A percentile compares a stretch with the other conserved stretches of the same genome.
Evolutionary conservation across 768 basidiomycete genomes (phyloP).

Genomic region (Candolleomyces efflorescens): DNA sequence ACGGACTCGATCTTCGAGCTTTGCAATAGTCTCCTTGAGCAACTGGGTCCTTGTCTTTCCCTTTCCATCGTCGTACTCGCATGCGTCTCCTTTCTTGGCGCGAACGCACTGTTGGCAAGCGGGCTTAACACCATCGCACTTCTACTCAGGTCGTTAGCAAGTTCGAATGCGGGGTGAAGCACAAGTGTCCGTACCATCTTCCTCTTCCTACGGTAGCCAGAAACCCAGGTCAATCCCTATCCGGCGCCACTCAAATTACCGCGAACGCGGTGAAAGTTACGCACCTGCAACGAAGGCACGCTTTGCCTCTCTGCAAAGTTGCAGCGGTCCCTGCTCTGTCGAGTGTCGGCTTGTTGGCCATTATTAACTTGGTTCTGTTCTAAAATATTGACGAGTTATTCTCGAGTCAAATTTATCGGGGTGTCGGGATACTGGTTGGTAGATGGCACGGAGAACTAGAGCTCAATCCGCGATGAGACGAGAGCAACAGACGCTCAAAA

Average conservation of each 20-base stretch:
- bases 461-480: slow-evolving; percentile 19
- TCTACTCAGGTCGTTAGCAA: slow-evolving; percentile 34
- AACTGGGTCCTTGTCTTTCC: slow-evolving; percentile 79
- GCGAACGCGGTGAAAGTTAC: slow-evolving; percentile 13
- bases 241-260: slow-evolving; percentile 8
- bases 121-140: slow-evolving; percentile 75
- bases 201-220: slow-evolving; percentile 45
- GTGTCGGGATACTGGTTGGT: background rate
- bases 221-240: slow-evolving; percentile 8
- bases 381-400: slow-evolving; percentile 22
- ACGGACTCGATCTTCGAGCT: slow-evolving; percentile 65
- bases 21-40: slow-evolving; percentile 70
- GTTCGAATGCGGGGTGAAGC: slow-evolving; percentile 2
- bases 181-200: slow-evolving; percentile 49
- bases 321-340: slow-evolving; percentile 28
- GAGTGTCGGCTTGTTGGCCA: slow-evolving; percentile 44
- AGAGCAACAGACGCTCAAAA: slow-evolving; percentile 18
- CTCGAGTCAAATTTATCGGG: background rate
- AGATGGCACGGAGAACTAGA: background rate
- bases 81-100: slow-evolving; percentile 70
- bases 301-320: slow-evolving; percentile 64
- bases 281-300: slow-evolving; percentile 70
- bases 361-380: slow-evolving; percentile 29
- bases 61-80: slow-evolving; percentile 83
- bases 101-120: slow-evolving; percentile 75